Conservation (phyloP, 164 flowering plant species). For the Amborella trichopoda region DNA sequence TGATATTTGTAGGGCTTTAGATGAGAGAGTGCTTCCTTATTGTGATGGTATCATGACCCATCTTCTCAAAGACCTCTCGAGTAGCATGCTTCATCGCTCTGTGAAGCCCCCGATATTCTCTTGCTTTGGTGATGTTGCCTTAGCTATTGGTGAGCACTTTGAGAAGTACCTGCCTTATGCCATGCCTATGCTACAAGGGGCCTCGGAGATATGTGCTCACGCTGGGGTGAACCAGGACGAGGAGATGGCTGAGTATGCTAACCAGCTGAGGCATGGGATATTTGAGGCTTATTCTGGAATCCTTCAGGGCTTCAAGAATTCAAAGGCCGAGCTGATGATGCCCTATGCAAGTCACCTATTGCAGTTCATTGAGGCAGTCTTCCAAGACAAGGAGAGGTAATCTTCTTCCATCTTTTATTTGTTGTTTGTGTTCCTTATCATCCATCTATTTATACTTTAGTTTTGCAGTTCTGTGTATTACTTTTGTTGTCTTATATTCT, state of each 20-base stretch:
- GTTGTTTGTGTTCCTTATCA: no score
- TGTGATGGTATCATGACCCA: conserved; percentile 78
- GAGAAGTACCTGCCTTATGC: conserved; percentile 61
- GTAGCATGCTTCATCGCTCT: conserved; percentile 58
- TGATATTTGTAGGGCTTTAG: conserved; percentile 75
- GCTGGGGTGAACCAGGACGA: conserved; percentile 47
- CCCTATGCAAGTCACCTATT: conserved; percentile 64
- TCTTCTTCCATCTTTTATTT: background rate
- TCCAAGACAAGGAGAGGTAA: conserved; percentile 49
- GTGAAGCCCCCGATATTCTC: conserved; percentile 89
- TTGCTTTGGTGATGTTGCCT: conserved; percentile 86
- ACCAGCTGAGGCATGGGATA: conserved; percentile 69
- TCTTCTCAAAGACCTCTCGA: conserved; percentile 58
- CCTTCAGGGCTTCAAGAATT: conserved; percentile 67
- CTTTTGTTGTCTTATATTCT: no score
- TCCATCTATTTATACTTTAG: no score
- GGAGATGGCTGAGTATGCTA: conserved; percentile 69
- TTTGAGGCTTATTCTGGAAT: conserved; percentile 88
- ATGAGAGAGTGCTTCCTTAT: conserved; percentile 54
- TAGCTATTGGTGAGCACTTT: conserved; percentile 68
- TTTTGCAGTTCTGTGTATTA: no score
- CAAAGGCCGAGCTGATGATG: conserved; percentile 59
- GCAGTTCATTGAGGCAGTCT: conserved; percentile 60
- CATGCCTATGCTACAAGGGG: conserved; percentile 61
- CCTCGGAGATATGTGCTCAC: conserved; percentile 57